A percentile compares a stretch with the other conserved stretches of the same genome.
These are phyloP conservation scores for Dactylorhiza incarnata DNA, from an alignment of 106 monocot genomes.

Conservation along the genomic window DNA sequence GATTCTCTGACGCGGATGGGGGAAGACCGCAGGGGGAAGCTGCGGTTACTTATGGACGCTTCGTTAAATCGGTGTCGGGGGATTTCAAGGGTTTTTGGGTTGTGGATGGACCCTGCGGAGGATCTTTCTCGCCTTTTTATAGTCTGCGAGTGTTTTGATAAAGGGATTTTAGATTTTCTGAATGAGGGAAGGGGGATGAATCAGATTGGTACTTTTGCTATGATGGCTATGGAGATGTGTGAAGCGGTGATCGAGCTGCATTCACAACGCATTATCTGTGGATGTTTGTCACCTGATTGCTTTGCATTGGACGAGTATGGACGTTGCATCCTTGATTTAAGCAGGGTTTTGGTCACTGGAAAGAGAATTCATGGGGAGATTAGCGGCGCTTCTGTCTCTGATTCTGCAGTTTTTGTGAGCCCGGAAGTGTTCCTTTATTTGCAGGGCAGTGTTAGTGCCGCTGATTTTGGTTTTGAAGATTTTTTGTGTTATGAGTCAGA, in stretches of 20 bases:
- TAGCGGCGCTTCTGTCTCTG: slow-evolving; percentile 1
- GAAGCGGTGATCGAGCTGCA: slow-evolving; percentile 67
- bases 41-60: slow-evolving; percentile 32
- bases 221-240: slow-evolving; percentile 54
- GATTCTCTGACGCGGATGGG: slow-evolving; percentile 26
- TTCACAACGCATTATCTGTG: slow-evolving; percentile 45
- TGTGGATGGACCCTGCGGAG: slow-evolving; percentile 56
- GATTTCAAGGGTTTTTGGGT: slow-evolving; percentile 53
- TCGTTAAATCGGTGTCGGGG: slow-evolving; percentile 30
- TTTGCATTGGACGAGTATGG: slow-evolving; percentile 58
- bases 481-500: slow-evolving; percentile 42
- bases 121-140: slow-evolving; percentile 43
- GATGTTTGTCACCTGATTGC: slow-evolving; percentile 43
- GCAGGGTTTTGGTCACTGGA: slow-evolving; percentile 28
- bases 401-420: slow-evolving; percentile 17
- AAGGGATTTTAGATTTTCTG: slow-evolving; percentile 11
- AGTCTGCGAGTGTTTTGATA: slow-evolving; percentile 40
- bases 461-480: slow-evolving; percentile 13
- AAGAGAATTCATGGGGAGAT: slow-evolving; percentile 21
- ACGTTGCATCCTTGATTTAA: slow-evolving; percentile 70
- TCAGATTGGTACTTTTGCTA: slow-evolving; percentile 22
- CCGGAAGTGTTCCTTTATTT: slow-evolving; percentile 45
- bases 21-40: slow-evolving; percentile 21
- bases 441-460: slow-evolving; percentile 2
- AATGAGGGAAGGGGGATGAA: slow-evolving; percentile 5